A percentile compares a stretch with the other conserved stretches of the same genome.
Evolutionary conservation across 768 basidiomycete species (phyloP).

Genomic region (Trametopsis cervina): DNA sequence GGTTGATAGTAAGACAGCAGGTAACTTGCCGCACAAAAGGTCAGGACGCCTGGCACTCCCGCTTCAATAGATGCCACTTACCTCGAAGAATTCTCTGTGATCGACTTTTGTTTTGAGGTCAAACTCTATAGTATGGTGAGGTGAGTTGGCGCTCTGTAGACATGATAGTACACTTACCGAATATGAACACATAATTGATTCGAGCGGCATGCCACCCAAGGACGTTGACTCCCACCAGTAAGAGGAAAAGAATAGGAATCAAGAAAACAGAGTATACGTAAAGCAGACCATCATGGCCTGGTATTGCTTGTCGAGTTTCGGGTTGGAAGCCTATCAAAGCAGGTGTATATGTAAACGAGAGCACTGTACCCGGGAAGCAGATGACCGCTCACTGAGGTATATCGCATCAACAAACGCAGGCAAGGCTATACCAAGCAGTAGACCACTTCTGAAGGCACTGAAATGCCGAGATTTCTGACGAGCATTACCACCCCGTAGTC

Average conservation of each 20-base stretch:
- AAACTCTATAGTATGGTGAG: conserved; percentile 41
- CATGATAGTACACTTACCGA: conserved; percentile 42
- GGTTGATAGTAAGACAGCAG: conserved; percentile 68
- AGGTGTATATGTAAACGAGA: neutral
- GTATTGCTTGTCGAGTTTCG: conserved; percentile 45
- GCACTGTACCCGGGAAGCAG: neutral
- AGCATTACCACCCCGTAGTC: conserved; percentile 46
- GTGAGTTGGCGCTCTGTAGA: neutral
- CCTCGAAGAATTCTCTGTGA: conserved; percentile 70
- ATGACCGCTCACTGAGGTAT: conserved; percentile 44
- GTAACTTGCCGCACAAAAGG: conserved; percentile 49
- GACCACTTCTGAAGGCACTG: conserved; percentile 69
- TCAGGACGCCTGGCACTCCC: too few relatives aligned
- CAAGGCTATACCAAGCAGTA: conserved; percentile 63
- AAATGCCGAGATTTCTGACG: conserved; percentile 55
- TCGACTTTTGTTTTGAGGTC: conserved; percentile 68
- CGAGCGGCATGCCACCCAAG: conserved; percentile 65
- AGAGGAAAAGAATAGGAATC: conserved; percentile 66
- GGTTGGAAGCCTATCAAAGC: conserved; percentile 43
- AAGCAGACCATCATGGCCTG: conserved; percentile 67
- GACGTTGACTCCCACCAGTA: conserved; percentile 81
- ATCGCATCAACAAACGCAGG: conserved; percentile 63
- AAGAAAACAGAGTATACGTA: conserved; percentile 71
- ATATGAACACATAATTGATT: conserved; percentile 94
- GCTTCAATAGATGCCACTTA: conserved; percentile 25